Evolutionary conservation across 306 rosid species (phyloP).

Genomic region (Lotus japonicus): DNA sequence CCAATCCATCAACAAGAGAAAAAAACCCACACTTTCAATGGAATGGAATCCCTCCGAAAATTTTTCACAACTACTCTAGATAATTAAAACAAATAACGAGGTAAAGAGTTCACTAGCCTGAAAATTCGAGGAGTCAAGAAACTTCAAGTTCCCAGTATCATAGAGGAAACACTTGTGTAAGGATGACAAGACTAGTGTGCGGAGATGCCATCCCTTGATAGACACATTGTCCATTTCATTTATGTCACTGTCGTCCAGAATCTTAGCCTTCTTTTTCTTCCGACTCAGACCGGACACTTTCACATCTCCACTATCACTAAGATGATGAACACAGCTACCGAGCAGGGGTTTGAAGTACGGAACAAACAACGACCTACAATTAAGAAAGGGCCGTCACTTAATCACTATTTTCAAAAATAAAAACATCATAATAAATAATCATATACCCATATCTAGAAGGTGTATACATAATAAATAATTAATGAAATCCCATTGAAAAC

Average conservation of each 20-base stretch:
- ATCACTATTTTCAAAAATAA: background rate
- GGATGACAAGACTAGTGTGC: slow-evolving; percentile 68
- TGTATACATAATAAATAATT: background rate
- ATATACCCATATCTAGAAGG: background rate
- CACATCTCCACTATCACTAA: slow-evolving; percentile 41
- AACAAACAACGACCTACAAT: slow-evolving; percentile 82
- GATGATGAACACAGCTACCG: slow-evolving; percentile 62
- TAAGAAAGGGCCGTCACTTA: slow-evolving; percentile 8
- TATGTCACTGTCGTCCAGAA: slow-evolving; percentile 28
- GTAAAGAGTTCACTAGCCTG: slow-evolving; percentile 47
- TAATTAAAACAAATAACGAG: background rate
- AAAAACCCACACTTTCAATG: background rate
- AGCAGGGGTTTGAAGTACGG: slow-evolving; percentile 90
- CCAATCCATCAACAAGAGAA: background rate
- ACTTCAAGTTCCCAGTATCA: slow-evolving; percentile 72
- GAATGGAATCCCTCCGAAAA: background rate
- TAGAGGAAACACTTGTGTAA: slow-evolving; percentile 83
- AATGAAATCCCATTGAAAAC: background rate
- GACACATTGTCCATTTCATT: slow-evolving; percentile 34
- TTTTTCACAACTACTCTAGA: background rate
- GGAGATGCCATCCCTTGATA: slow-evolving; percentile 69
- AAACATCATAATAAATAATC: slow-evolving; percentile 3
- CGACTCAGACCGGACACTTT: slow-evolving; percentile 28
- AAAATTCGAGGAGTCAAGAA: slow-evolving; percentile 75
- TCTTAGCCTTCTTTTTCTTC: slow-evolving; percentile 77